Conservation (phyloP, 2,329 filamentous ascomycete genomes). For the Penicillium verrucosum region DNA sequence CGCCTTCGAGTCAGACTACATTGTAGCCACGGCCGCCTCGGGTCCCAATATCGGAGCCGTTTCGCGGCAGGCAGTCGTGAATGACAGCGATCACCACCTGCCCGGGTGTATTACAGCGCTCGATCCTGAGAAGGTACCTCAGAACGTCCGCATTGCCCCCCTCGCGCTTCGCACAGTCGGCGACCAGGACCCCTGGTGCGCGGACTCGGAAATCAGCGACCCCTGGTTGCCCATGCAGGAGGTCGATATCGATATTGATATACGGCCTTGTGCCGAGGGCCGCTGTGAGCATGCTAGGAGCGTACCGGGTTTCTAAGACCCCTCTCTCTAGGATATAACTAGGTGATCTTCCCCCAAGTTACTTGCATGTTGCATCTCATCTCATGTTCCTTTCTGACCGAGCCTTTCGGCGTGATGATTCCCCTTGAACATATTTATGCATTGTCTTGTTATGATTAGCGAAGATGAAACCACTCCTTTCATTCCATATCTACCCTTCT, state of each 20-base stretch:
- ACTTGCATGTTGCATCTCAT: neutral
- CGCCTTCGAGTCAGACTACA: slow-evolving; percentile 57
- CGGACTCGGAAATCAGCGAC: slow-evolving; percentile 18
- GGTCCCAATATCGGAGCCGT: slow-evolving; percentile 16
- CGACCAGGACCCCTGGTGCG: slow-evolving; percentile 19
- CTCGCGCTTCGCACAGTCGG: slow-evolving; percentile 15
- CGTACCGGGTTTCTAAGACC: neutral
- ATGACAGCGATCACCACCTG: slow-evolving; percentile 7
- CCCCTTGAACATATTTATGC: neutral
- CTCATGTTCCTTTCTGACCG: neutral
- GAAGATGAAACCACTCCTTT: neutral
- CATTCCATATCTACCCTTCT: neutral
- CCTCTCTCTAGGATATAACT: neutral
- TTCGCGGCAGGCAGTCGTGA: neutral
- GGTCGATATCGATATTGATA: slow-evolving; percentile 49
- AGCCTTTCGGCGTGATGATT: neutral
- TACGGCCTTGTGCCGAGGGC: slow-evolving; percentile 42
- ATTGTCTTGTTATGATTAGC: neutral
- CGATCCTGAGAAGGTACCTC: neutral
- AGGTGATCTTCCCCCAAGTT: neutral
- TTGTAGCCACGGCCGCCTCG: slow-evolving; percentile 53
- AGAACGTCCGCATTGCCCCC: slow-evolving; percentile 13
- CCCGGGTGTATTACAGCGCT: neutral
- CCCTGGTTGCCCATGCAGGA: slow-evolving; percentile 42
- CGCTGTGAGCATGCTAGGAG: slow-evolving; percentile 27